These are phyloP conservation scores for barrel medic (Medicago truncatula) DNA, from an alignment of 306 rosid species.

Conservation along the genomic window DNA sequence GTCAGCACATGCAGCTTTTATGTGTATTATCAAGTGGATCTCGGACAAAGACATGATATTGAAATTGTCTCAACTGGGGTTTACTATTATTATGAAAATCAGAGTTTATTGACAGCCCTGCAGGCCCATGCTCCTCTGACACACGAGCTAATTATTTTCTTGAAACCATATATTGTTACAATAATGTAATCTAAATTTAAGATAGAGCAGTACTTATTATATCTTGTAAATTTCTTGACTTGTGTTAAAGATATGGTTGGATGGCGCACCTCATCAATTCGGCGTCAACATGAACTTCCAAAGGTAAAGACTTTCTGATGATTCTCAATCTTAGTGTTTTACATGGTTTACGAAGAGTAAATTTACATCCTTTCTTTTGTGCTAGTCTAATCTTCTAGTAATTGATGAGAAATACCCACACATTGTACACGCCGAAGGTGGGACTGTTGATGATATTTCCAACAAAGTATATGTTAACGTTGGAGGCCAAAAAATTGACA, in stretches of 20 bases:
- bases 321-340: constrained; percentile 22
- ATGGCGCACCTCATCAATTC: constrained; percentile 98
- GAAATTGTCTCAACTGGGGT: neutral
- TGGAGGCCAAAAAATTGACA: constrained; percentile 53
- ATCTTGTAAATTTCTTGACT: constrained; percentile 58
- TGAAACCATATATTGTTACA: constrained; percentile 28
- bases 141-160: constrained; percentile 31
- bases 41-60: constrained; percentile 4
- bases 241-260: constrained; percentile 86
- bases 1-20: constrained; percentile 29
- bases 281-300: constrained; percentile 95
- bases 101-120: constrained; percentile 16
- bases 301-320: constrained; percentile 58
- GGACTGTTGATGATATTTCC: constrained; percentile 37
- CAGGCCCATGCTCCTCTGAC: neutral
- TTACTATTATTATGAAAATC: constrained; percentile 9
- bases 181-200: constrained; percentile 28
- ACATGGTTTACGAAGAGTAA: constrained; percentile 35
- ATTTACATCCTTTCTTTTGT: constrained; percentile 37
- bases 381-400: constrained; percentile 75
- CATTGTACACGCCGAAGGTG: constrained; percentile 67
- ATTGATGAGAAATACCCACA: constrained; percentile 77
- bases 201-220: constrained; percentile 14
- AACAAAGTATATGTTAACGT: constrained; percentile 42
- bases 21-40: constrained; percentile 21